These are phyloP conservation scores for Suhomyces sp. DNA, from an alignment of 805 yeast species.

Conservation along the genomic window DNA sequence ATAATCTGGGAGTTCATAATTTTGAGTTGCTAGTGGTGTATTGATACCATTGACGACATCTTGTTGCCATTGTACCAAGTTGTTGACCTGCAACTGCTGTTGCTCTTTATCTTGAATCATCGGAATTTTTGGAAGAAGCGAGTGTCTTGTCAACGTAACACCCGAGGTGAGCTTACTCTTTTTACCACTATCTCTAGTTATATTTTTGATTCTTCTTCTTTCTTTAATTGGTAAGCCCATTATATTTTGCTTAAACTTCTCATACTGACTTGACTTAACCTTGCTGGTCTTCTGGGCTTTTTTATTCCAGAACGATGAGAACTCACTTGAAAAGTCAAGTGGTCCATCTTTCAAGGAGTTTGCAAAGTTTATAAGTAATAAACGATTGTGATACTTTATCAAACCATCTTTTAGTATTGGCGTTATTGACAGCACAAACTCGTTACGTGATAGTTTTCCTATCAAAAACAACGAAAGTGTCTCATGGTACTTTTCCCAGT, in stretches of 20 bases:
- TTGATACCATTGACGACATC: constrained; percentile 85
- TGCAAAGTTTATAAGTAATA: constrained; percentile 76
- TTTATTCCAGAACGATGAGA: constrained; percentile 47
- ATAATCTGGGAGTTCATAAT: constrained; percentile 78
- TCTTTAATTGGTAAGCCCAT: constrained; percentile 84
- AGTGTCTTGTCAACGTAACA: constrained; percentile 66
- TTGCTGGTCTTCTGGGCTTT: constrained; percentile 46
- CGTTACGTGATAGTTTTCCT: constrained; percentile 76
- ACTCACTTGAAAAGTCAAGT: constrained; percentile 45
- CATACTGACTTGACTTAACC: constrained; percentile 68
- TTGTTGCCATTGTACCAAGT: constrained; percentile 82
- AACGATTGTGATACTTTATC: constrained; percentile 73
- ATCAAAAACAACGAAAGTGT: constrained; percentile 70
- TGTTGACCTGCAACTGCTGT: constrained; percentile 43
- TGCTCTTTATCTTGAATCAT: constrained; percentile 52
- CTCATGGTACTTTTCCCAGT: constrained; percentile 86
- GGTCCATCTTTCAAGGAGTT: constrained; percentile 80
- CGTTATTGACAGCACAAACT: constrained; percentile 58
- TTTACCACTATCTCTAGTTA: constrained; percentile 80
- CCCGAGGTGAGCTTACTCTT: constrained; percentile 68
- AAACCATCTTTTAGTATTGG: constrained; percentile 52
- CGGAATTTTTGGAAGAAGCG: constrained; percentile 82
- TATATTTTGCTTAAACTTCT: constrained; percentile 77
- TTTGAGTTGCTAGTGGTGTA: constrained; percentile 74
- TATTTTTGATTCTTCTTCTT: constrained; percentile 76